These are phyloP conservation scores for Eleusine indica DNA, from an alignment of 176 grass and related monocot genomes.

Conservation along the genomic window DNA sequence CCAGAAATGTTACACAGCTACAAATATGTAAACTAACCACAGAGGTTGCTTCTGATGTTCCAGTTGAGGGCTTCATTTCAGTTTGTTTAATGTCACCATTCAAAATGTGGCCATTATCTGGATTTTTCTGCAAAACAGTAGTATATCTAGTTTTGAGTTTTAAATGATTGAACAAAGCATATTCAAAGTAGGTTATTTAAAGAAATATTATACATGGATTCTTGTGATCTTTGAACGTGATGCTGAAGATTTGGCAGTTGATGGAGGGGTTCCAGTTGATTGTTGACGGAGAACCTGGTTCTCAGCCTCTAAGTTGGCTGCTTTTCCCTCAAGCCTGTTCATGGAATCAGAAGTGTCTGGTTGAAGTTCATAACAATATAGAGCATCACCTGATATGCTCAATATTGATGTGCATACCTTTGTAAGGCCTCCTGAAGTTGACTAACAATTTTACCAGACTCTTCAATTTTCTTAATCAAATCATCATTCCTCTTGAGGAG, in stretches of 20 bases:
- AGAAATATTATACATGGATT: constrained; percentile 48
- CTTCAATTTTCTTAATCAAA: constrained; percentile 67
- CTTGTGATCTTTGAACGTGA: constrained; percentile 60
- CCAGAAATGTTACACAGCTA: constrained; percentile 19
- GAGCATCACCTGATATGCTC: background rate
- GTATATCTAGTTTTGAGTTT: constrained; percentile 29
- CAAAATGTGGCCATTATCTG: constrained; percentile 71
- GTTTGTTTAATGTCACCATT: constrained; percentile 63
- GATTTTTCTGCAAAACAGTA: constrained; percentile 60
- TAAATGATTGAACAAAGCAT: constrained; percentile 27
- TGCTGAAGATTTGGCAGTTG: constrained; percentile 57
- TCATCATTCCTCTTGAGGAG: constrained; percentile 64
- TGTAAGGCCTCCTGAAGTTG: constrained; percentile 69
- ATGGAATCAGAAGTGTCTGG: constrained; percentile 38
- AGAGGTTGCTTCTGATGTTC: constrained; percentile 47
- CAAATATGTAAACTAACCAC: constrained; percentile 47
- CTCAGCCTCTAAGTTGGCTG: constrained; percentile 72
- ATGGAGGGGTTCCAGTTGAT: constrained; percentile 58
- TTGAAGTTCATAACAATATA: constrained; percentile 23
- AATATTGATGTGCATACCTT: constrained; percentile 44
- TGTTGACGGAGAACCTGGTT: constrained; percentile 78
- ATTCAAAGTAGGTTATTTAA: constrained; percentile 19
- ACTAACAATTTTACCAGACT: constrained; percentile 49
- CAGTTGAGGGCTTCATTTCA: constrained; percentile 49
- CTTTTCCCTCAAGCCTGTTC: constrained; percentile 69